Conservation (phyloP, 768 basidiomycete species). For the Tricholoma terreum region DNA sequence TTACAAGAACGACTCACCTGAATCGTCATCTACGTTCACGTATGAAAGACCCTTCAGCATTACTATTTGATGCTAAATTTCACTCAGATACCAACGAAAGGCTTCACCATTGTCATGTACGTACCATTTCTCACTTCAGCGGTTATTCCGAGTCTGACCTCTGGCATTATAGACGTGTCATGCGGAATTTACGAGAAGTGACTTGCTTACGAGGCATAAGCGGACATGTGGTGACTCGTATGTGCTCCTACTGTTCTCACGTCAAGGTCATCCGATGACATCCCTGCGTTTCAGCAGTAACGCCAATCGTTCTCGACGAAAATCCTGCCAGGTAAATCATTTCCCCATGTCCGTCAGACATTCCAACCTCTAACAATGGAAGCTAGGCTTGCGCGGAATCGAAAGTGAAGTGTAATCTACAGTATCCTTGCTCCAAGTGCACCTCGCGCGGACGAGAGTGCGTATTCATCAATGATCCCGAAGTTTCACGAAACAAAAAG, state of each 20-base stretch:
- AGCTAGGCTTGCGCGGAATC: conserved; percentile 62
- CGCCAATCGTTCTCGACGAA: conserved; percentile 56
- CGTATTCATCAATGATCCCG: conserved; percentile 53
- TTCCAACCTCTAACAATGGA: conserved; percentile 2
- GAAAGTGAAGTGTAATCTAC: conserved; percentile 72
- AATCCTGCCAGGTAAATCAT: conserved; percentile 54
- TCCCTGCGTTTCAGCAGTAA: conserved; percentile 27
- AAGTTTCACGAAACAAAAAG: conserved; percentile 39
- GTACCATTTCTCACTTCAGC: background rate
- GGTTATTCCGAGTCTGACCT: conserved; percentile 6
- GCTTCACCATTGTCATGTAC: conserved; percentile 61
- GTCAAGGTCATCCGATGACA: background rate
- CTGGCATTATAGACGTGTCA: conserved; percentile 49
- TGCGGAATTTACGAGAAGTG: conserved; percentile 71
- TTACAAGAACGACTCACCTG: conserved; percentile 71
- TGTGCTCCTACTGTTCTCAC: conserved; percentile 26
- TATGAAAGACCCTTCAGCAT: conserved; percentile 31
- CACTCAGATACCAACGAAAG: conserved; percentile 62
- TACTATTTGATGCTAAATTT: background rate
- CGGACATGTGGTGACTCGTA: conserved; percentile 69
- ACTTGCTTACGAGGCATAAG: conserved; percentile 69
- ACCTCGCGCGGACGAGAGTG: conserved; percentile 60
- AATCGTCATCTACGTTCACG: conserved; percentile 73
- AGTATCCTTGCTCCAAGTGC: conserved; percentile 68
- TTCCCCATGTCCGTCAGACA: background rate